Evolutionary conservation across 495 filamentous ascomycete genomes (phyloP), one percentile per base, ranked within the genome.

Genomic region (Penicillium mononematosum): DNA sequence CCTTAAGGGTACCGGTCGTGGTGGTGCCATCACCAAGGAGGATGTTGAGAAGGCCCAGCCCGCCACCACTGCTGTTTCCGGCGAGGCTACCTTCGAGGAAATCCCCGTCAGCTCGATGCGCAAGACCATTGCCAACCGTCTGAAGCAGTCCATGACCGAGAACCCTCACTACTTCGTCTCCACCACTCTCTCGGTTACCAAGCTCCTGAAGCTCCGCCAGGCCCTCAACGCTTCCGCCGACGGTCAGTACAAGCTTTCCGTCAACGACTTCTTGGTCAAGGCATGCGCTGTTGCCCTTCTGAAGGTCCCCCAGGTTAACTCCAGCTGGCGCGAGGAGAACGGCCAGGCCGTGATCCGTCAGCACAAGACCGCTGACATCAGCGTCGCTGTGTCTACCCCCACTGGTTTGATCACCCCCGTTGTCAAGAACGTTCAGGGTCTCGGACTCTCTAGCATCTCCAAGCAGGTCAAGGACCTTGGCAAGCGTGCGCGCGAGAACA

Each of bases 231-330:
- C 85, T 67, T 85, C 88, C 22, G 75, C 90, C 8, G 88, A 95
- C 47, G 94, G 94, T 75, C 86, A 90, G 70, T 98, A 96, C 85
- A 98, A 96, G 84, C 90, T 99, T 34, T 96, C 91, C 16, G 89
- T 99, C 75, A 99, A 99, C 73, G 94, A 99, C 77, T 99, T 99
- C 83, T 80, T 99, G 39, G 88, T 99, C 82, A 99, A 99, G 83
- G 94, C 95, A 46, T 87, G 91, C 46, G 91, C 84, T 52, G 80
- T 88, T 56, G 95, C 94, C 51, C 89, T 86, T 68, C 86, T 87
- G 77, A 97, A 95, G 82, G 91, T 97, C 27, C 94, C 94, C 10
- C 83, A 88, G 56, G 95, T 95, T 73, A 98, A 98, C 83, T 93
- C 91, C 53, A 90, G 88, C 68, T 98, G 95, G 92, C 86, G 82